Conservation (phyloP, 257 asterid genomes). For the Anisodus tanguticus region DNA sequence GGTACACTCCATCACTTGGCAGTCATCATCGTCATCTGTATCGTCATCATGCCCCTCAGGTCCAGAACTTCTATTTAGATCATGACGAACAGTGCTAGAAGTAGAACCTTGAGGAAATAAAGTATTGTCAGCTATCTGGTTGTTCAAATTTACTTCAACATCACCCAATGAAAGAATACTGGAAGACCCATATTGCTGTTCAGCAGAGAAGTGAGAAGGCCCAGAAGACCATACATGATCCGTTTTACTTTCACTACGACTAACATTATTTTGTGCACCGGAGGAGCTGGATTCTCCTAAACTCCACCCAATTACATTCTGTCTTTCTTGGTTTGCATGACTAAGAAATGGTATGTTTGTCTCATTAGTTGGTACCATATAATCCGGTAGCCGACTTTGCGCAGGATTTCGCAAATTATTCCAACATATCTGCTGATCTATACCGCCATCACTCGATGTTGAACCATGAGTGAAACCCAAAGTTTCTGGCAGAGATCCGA, state of each 20-base stretch:
- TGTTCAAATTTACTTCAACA: slow-evolving; percentile 25
- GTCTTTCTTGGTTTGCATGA: slow-evolving; percentile 51
- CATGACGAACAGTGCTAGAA: slow-evolving; percentile 28
- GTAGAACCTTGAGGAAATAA: slow-evolving; percentile 32
- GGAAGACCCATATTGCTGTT: slow-evolving; percentile 27
- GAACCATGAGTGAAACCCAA: slow-evolving; percentile 70
- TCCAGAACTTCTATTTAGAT: slow-evolving; percentile 27
- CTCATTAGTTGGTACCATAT: slow-evolving; percentile 50
- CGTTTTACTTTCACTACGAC: slow-evolving; percentile 49
- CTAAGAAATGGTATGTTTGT: slow-evolving; percentile 44
- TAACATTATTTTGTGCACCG: slow-evolving; percentile 44
- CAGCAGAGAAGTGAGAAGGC: slow-evolving; percentile 21
- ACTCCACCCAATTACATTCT: slow-evolving; percentile 54
- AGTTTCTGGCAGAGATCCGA: slow-evolving; percentile 70
- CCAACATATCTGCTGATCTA: slow-evolving; percentile 78
- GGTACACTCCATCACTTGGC: slow-evolving; percentile 61
- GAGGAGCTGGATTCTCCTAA: slow-evolving; percentile 77
- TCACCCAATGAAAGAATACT: slow-evolving; percentile 31
- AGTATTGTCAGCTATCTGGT: slow-evolving; percentile 9
- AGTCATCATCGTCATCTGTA: slow-evolving; percentile 52
- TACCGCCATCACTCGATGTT: slow-evolving; percentile 56
- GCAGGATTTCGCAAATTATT: slow-evolving; percentile 57
- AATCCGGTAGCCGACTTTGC: slow-evolving; percentile 54
- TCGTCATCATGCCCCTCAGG: slow-evolving; percentile 30
- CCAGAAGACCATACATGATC: slow-evolving; percentile 52